Conservation (phyloP, 176 grass and related monocot genomes). For the Leersia perrieri region DNA sequence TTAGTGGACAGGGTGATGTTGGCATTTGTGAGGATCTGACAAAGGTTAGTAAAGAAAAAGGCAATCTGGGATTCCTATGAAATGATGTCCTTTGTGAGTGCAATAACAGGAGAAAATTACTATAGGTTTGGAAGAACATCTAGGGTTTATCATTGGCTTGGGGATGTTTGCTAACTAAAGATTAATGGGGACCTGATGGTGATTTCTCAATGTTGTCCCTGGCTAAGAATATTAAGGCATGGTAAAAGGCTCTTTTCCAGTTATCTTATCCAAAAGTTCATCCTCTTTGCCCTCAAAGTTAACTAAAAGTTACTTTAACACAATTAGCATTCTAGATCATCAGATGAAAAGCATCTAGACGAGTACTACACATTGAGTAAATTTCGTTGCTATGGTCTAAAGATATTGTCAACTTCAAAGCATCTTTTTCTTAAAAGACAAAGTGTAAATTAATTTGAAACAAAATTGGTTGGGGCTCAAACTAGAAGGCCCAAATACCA, state of each 20-base stretch:
- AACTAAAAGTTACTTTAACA: background rate
- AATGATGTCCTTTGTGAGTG: constrained; percentile 12
- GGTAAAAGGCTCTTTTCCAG: background rate
- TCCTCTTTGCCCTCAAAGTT: background rate
- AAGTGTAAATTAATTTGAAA: background rate
- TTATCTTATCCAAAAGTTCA: constrained; percentile 5
- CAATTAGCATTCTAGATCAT: background rate
- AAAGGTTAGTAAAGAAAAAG: background rate
- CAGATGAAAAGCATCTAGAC: background rate
- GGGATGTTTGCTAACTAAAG: background rate
- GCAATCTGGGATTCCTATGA: constrained; percentile 14
- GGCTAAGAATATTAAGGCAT: background rate
- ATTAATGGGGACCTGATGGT: background rate
- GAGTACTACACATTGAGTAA: background rate
- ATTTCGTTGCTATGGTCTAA: background rate
- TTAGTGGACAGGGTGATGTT: background rate
- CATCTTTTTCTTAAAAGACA: background rate
- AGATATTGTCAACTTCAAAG: background rate
- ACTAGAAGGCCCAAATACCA: too few relatives aligned
- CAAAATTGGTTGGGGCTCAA: too few relatives aligned
- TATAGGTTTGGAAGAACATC: constrained; percentile 3
- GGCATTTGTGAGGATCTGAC: constrained; percentile 1
- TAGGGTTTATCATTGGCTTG: constrained; percentile 8
- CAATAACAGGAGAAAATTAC: background rate
- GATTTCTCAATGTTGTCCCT: background rate